Evolutionary conservation across 2,329 filamentous ascomycete genomes (phyloP), one percentile per base, ranked within the genome.

Genomic region (Taxawa tesnikishii): DNA sequence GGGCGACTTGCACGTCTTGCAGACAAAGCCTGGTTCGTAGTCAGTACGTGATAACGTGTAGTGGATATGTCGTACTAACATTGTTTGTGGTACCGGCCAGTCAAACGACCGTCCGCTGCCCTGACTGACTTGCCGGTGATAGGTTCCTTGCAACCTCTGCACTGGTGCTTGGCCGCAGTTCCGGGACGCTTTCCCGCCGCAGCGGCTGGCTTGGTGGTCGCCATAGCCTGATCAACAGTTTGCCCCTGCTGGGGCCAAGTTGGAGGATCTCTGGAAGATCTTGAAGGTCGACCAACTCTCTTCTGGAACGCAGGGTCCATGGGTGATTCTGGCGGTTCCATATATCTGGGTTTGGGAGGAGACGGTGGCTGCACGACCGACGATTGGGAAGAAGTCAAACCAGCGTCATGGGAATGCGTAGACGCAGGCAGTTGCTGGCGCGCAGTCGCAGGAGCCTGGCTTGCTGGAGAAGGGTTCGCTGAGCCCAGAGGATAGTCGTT

Each of bases 71-170:
- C 6, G 3, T 28, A 36, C 44, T 36, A 33, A 44, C 88, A 98
- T 4, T 79, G 72, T 55, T 92, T 93, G 65, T 98, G 90, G 55
- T 94, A 98, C 41, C 85, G 79, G 7, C 90, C 90, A 0, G 83
- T 93, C 15, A 98, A 65, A 15, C 87, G 78, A 11, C 90, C 90
- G 46, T 94, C 90, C 1, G 85, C 85, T 10, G 85, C 93, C 19
- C 88, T 93, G 36, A 98, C 77, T 1, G 85, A 94, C 59, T 94
- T 96, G 13, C 85, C 88, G 27, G 75, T 72, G 46, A 98, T 96
- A 5, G 69, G 62, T 28, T 79, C 63, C 3, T 72, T 67, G 55
- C 90, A 98, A 1, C 83, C 82, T 48, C 84, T 83, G 62, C 90
- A 98, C 40, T 73, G 74, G 3, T 79, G 24, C 27, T 37, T 37